Percentiles rank a stretch among this genome's conserved stretches.
These are phyloP conservation scores for Taphrina flavorubra DNA, from an alignment of 1,139 yeast genomes.

Conservation along the genomic window DNA sequence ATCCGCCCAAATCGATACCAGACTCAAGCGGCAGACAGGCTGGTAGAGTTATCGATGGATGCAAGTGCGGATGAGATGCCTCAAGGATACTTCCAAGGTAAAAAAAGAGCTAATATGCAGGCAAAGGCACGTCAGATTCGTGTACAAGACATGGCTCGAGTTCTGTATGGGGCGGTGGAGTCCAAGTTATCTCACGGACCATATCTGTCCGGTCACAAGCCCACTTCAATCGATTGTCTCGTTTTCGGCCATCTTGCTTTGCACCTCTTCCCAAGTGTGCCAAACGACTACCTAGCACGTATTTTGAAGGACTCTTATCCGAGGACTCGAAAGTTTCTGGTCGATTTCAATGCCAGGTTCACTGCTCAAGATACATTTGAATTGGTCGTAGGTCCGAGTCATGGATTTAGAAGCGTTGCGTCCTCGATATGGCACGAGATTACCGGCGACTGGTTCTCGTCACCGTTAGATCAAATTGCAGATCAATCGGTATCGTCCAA, in stretches of 20 bases:
- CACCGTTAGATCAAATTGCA: not conserved
- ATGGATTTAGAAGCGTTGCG: not conserved
- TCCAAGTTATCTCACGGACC: slow-evolving; percentile 23
- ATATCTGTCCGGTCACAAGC: slow-evolving; percentile 36
- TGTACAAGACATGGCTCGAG: slow-evolving; percentile 13
- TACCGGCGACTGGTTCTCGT: not conserved
- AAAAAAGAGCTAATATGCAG: not conserved
- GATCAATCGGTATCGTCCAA: not conserved
- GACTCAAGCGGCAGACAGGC: not conserved
- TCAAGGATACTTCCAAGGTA: not conserved
- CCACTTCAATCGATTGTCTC: slow-evolving; percentile 39
- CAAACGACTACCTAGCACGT: slow-evolving; percentile 45
- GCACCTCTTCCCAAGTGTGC: slow-evolving; percentile 45
- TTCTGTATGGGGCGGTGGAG: slow-evolving; percentile 19
- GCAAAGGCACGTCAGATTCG: slow-evolving; percentile 12
- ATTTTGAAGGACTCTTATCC: slow-evolving; percentile 27
- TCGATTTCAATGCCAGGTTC: slow-evolving; percentile 16
- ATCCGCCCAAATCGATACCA: slow-evolving; percentile 1
- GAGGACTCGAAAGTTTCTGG: slow-evolving; percentile 26
- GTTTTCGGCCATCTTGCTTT: slow-evolving; percentile 39
- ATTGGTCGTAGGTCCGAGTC: not conserved
- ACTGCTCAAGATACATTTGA: not conserved
- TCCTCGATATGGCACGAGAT: slow-evolving; percentile 8
- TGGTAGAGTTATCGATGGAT: not conserved
- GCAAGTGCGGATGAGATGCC: not conserved